Percentiles rank a stretch among this genome's conserved stretches.
phyloP scores from a whole-genome alignment of 305 asterid genomes.

The Fraxinus paxiana region DNA sequence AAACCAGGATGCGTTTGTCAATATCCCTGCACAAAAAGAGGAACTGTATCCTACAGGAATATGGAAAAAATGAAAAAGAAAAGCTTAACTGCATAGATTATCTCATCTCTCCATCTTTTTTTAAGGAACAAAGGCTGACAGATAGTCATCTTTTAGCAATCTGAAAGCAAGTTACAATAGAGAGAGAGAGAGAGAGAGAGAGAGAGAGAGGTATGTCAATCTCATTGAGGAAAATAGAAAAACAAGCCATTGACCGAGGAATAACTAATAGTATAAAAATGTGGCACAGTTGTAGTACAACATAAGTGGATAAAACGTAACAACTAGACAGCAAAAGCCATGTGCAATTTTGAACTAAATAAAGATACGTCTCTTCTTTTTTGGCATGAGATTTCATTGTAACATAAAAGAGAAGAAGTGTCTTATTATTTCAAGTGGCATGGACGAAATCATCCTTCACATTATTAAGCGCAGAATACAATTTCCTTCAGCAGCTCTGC shows the following conservation, averaged over 20 bases:
- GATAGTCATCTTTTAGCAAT: not conserved
- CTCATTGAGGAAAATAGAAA: not conserved
- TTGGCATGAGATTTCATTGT: not conserved
- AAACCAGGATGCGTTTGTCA: conserved; percentile 51
- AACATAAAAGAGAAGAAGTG: not conserved
- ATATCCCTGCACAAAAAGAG: conserved; percentile 61
- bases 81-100: not conserved
- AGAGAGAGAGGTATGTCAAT: not conserved
- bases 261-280: not conserved
- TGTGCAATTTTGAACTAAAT: not conserved
- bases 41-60: conserved; percentile 18
- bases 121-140: not conserved
- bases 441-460: not conserved
- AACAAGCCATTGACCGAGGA: not conserved
- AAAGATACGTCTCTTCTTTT: not conserved
- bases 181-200: not conserved
- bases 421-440: not conserved
- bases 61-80: conserved; percentile 19
- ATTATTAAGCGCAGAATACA: not conserved
- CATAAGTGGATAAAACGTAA: not conserved
- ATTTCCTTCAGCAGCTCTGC: not conserved
- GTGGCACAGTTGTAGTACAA: not conserved
- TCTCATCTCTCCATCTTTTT: conserved; percentile 6
- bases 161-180: not conserved
- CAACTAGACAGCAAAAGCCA: not conserved